These are phyloP conservation scores for Lagenaria siceraria DNA, from an alignment of 306 rosid species.

Conservation along the genomic window DNA sequence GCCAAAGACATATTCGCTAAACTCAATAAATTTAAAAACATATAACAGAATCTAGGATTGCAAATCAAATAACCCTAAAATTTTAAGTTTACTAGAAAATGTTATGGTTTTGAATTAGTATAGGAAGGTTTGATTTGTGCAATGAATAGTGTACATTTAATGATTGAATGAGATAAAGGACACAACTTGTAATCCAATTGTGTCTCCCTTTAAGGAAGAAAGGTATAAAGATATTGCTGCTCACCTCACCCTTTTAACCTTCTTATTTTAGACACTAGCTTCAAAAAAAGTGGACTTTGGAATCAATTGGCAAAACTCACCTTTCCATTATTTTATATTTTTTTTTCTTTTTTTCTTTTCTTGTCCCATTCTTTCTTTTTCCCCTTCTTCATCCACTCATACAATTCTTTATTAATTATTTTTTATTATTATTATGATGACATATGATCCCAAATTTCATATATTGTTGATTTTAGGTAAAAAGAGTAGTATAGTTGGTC, in stretches of 20 bases:
- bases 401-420: not conserved
- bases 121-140: not conserved
- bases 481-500: not conserved
- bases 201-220: constrained; percentile 6
- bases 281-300: not conserved
- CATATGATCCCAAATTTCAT: not conserved
- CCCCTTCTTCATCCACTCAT: not conserved
- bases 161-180: not conserved
- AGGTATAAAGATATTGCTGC: not conserved
- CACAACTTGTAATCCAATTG: not conserved
- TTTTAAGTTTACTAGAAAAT: not conserved
- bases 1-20: too few relatives aligned
- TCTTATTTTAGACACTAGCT: not conserved
- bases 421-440: not conserved
- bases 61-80: too few relatives aligned
- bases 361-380: too few relatives aligned
- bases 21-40: too few relatives aligned
- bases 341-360: too few relatives aligned
- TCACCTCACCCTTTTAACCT: not conserved
- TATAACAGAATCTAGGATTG: too few relatives aligned
- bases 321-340: not conserved
- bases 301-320: not conserved
- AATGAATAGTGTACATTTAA: not conserved
- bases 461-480: not conserved
- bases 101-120: not conserved